Conservation (phyloP, 2,329 filamentous ascomycete genomes). For the Fusarium hostae region DNA sequence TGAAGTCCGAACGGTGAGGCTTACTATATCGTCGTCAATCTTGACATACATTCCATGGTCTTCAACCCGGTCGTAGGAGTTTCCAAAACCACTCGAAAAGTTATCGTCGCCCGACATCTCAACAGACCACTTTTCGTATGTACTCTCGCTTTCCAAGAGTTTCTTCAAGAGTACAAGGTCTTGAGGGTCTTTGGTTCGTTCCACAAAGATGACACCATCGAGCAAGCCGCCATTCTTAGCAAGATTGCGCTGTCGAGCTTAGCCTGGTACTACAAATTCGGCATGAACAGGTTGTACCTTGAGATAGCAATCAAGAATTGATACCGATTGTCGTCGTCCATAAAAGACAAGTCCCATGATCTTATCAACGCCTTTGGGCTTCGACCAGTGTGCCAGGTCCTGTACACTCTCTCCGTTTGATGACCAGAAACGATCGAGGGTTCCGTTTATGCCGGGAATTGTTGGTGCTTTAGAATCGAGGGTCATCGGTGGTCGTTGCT, state of each 20-base stretch:
- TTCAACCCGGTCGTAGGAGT: constrained; percentile 58
- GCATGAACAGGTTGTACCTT: constrained; percentile 43
- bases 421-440: constrained; percentile 40
- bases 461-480: neutral
- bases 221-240: constrained; percentile 57
- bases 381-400: constrained; percentile 32
- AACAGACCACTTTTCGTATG: constrained; percentile 53
- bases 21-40: constrained; percentile 53
- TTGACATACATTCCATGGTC: constrained; percentile 57
- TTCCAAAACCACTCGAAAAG: constrained; percentile 48
- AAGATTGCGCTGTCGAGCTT: constrained; percentile 52
- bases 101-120: constrained; percentile 47
- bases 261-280: neutral
- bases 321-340: constrained; percentile 56
- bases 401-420: constrained; percentile 30
- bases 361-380: constrained; percentile 41
- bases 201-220: constrained; percentile 58
- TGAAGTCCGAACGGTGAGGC: constrained; percentile 1
- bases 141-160: constrained; percentile 50
- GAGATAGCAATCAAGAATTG: constrained; percentile 60
- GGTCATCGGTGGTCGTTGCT: constrained; percentile 4
- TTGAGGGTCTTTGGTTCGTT: constrained; percentile 52
- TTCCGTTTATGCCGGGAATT: neutral
- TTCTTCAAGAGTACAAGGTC: constrained; percentile 55
- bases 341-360: constrained; percentile 60